Percentiles rank a stretch among this genome's conserved stretches.
phyloP scores from a whole-genome alignment of 1,139 yeast genomes.

The Saccharomycopsis hybrid region DNA sequence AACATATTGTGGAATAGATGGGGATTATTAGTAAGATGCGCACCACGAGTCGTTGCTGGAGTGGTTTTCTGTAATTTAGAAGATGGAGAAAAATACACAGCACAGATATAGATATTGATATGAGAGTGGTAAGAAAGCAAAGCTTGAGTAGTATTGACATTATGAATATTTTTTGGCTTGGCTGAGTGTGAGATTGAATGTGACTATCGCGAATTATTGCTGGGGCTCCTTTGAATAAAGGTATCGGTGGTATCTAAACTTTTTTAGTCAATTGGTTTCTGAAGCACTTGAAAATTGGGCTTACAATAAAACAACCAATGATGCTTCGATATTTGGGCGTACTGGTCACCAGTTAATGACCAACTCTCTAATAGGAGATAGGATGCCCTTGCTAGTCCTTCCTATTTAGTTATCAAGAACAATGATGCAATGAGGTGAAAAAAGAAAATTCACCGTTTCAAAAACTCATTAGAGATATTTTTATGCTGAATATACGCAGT shows the following conservation, averaged over 20 bases:
- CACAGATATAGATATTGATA: slow-evolving; percentile 37
- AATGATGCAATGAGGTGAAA: too few relatives aligned
- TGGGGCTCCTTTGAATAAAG: neutral
- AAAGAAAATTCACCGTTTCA: too few relatives aligned
- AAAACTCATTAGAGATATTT: too few relatives aligned
- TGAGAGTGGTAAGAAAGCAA: slow-evolving; percentile 11
- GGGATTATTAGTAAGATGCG: slow-evolving; percentile 66
- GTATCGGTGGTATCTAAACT: neutral
- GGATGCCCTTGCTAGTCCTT: too few relatives aligned
- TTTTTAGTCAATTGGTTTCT: neutral
- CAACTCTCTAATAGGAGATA: too few relatives aligned
- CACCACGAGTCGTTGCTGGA: slow-evolving; percentile 78
- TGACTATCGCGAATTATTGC: neutral
- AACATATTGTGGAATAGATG: slow-evolving; percentile 46
- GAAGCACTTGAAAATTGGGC: neutral
- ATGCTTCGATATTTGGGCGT: neutral
- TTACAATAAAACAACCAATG: neutral
- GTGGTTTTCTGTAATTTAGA: slow-evolving; percentile 77
- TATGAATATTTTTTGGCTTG: neutral
- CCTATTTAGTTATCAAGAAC: too few relatives aligned
- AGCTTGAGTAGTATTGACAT: slow-evolving; percentile 1
- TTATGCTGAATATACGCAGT: too few relatives aligned
- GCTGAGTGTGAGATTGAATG: neutral
- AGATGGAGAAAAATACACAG: slow-evolving; percentile 47
- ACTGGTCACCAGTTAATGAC: too few relatives aligned